Base-by-base conservation (phyloP, 2,329 filamentous ascomycete genomes). In the Aspergillus ochraceoroseus region DNA sequence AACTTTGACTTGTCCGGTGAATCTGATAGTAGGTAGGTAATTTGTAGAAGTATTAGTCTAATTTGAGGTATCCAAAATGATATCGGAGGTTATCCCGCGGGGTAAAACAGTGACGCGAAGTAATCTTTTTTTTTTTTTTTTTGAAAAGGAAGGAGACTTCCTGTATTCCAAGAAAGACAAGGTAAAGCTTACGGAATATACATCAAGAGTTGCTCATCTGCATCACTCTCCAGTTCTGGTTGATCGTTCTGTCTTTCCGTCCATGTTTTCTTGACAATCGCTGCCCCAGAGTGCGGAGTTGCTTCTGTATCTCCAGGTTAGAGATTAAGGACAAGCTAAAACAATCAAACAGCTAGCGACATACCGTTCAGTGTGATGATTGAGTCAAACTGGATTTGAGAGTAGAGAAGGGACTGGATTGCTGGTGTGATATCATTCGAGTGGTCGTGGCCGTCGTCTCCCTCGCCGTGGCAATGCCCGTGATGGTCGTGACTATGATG, bases 131-230 rank as follows among this genome's bases (percentile, higher is more conserved):
- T n/a, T n/a, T n/a, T n/a, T n/a, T n/a, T n/a, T n/a, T n/a, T n/a
- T n/a, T n/a, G 1, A 4, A 27, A 7, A n/a, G n/a, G n/a, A n/a
- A n/a, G n/a, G n/a, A n/a, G n/a, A n/a, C n/a, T n/a, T n/a, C n/a
- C n/a, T n/a, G n/a, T n/a, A n/a, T n/a, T n/a, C n/a, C n/a, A n/a
- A n/a, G n/a, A 28, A 17, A 9, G 5, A 19, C 7, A 38, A 26
- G 11, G 27, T 8, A 29, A n/a, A 20, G 28, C 85, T 53, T 69
- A 94, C 85, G 92, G 92, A 25, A 96, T 77, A 48, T 83, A 82
- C 75, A 98, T 87, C 41, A 98, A 70, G n/a, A 98, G 67, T 70
- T 98, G 88, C 70, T 95, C 88, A 62, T 96, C 92, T 0, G 83
- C 81, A 61, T 94, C 86, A 59, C 87, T 95, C 56, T 76, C 78